Evolutionary conservation across 192 early-diverging fungal genomes (phyloP), one percentile per base, ranked within the genome.

Genomic region (Coemansia sp.): DNA sequence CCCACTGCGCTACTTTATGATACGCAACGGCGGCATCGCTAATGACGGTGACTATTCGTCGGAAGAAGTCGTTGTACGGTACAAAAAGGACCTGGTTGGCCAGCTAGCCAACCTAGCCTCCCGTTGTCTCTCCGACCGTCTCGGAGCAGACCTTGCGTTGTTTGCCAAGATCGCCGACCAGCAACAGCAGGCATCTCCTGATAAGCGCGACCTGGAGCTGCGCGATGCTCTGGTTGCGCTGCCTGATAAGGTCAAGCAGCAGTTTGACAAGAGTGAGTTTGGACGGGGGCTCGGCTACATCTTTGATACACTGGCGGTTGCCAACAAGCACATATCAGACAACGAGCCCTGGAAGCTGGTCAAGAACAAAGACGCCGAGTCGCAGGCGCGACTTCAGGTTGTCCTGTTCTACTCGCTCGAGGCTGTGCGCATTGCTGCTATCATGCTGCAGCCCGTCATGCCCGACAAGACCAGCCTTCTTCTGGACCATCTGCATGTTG

Each of bases 1-100:
- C 65, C 70, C 93, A 7, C 84, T 96, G 18, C 87, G 95, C 32
- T 99, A 91, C 61, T 99, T 89, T 73, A 83, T 99, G 34, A 87
- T 96, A 64, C 89, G 92, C 29, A 92, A 97, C 82, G 94, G 96
- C 36, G 93, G 94, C 1, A 83, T 96, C 49, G 84, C 84, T 11
- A 81, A 96, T 65, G 96, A 99, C 63, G 86, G 89, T 36, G 91
- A 91, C 54, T 96, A 92, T 62, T 91, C 92, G 5, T 67, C 83
- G 0, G 85, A 85, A 14, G 79, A 85, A 54, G 86, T 96, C 17
- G 55, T 76, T 33, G 82, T 76, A 63, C 80, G 92, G 34, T 93
- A 94, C 75, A 87, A 83, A 54, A 91, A 93, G 67, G 86, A 90
- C 63, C 83, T 96, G 20, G 91, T 84, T 10, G 89, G 91, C 1